Evolutionary conservation across 2,329 filamentous ascomycete genomes (phyloP), one percentile per base, ranked within the genome.

Genomic region (Aspergillus floridensis): DNA sequence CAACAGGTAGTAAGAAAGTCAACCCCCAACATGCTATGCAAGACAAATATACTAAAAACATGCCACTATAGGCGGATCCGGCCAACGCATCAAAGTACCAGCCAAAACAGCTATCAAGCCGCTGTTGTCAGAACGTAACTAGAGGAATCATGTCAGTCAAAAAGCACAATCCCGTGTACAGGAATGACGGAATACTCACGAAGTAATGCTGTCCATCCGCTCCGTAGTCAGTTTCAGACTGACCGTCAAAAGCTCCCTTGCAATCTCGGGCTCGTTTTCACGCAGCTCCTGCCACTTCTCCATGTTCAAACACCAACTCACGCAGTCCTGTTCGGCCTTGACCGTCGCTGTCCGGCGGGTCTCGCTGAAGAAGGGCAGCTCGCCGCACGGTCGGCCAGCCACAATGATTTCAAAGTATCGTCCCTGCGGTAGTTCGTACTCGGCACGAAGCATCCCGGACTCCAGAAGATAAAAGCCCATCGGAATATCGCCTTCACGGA

Each of bases 201-300:
- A 82, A 24, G 85, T 88, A 63, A 88, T 86, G 57, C 84, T 83
- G 69, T 86, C 84, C 92, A 98, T 96, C 66, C 95, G 84, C 82
- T 99, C 95, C 58, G 89, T 96, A 47, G 93, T 98, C 73, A 99
- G 77, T 81, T 96, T 97, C 72, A 99, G 75, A n/a, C 90, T 90
- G 53, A 98, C 87, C 68, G 87, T 88, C 73, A 99, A 76, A 69
- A 99, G 72, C 77, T 99, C 95, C 68, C 86, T 84, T 51, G 92
- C 92, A 59, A 97, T 86, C 46, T 92, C 90, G 0, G 87, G 84
- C 67, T 96, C 84, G 57, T 88, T 81, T 60, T 80, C 80, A 74
- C 96, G 91, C 63, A 98, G 73, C 68, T 80, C 83, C 56, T 81
- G 80, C 91, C 93, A 99, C 55, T 82, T 82, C 49, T 87, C 84